Evolutionary conservation across 2,329 filamentous ascomycete genomes (phyloP).

Genomic region (Elsinoe perseae): DNA sequence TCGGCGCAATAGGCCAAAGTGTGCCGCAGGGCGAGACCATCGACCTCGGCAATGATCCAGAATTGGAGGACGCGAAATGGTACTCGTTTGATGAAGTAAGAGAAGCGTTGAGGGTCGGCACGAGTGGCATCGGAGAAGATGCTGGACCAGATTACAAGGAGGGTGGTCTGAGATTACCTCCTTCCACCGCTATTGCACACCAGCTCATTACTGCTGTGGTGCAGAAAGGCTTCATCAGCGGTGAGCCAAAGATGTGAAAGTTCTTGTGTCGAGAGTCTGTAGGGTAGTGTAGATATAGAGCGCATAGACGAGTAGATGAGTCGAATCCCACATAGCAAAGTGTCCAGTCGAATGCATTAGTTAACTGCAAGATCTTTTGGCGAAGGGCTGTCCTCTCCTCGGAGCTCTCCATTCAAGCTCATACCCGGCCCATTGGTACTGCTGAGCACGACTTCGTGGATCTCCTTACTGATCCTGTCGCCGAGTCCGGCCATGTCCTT

Average conservation of each 20-base stretch:
- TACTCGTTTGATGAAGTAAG: constrained; percentile 72
- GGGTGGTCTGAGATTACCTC: constrained; percentile 71
- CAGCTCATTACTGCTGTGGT: constrained; percentile 74
- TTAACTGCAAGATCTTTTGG: constrained; percentile 30
- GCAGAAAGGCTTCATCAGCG: constrained; percentile 57
- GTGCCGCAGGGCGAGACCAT: constrained; percentile 69
- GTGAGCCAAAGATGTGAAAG: constrained; percentile 37
- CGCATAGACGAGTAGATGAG: constrained; percentile 4
- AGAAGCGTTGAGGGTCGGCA: constrained; percentile 61
- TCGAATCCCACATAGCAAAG: not conserved
- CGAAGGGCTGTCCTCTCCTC: constrained; percentile 48
- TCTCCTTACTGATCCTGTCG: constrained; percentile 59
- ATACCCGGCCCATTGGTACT: constrained; percentile 82
- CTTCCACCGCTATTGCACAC: constrained; percentile 84
- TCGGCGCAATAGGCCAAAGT: constrained; percentile 73
- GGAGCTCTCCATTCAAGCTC: constrained; percentile 74
- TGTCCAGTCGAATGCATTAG: constrained; percentile 13
- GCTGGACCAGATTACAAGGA: constrained; percentile 62
- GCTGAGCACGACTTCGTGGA: constrained; percentile 73
- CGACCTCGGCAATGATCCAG: constrained; percentile 76
- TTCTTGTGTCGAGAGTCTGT: not conserved
- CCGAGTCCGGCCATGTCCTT: constrained; percentile 61
- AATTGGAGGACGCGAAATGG: constrained; percentile 87
- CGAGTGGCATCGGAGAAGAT: constrained; percentile 58
- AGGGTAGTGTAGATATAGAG: constrained; percentile 9